These are phyloP conservation scores for Biscogniauxia sp. DNA, from an alignment of 2,329 filamentous ascomycete genomes.

Conservation along the genomic window DNA sequence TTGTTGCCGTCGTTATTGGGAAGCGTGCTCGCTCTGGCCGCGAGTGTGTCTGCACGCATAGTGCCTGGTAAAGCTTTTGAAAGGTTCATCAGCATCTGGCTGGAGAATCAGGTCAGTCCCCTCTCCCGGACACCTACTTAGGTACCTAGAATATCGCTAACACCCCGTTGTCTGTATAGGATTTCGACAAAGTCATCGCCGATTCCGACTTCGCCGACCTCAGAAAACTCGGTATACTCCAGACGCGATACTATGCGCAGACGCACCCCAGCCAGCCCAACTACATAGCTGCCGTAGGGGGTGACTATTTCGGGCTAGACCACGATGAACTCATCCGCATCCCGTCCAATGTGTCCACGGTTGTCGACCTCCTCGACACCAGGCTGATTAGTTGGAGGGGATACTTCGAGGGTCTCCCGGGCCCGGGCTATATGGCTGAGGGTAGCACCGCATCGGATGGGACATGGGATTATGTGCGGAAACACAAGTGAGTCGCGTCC, in stretches of 20 bases:
- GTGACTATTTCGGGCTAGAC: slow-evolving; percentile 48
- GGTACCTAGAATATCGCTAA: not conserved
- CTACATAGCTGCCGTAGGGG: slow-evolving; percentile 44
- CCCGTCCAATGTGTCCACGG: slow-evolving; percentile 44
- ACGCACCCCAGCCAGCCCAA: slow-evolving; percentile 46
- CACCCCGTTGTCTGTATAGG: slow-evolving; percentile 30
- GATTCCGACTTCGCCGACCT: slow-evolving; percentile 41
- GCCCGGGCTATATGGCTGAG: slow-evolving; percentile 46
- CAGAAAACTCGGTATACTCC: slow-evolving; percentile 42
- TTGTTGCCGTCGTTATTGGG: slow-evolving; percentile 11
- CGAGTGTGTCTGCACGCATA: slow-evolving; percentile 19
- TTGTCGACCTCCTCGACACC: slow-evolving; percentile 45
- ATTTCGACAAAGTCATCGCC: slow-evolving; percentile 40
- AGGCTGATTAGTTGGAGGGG: slow-evolving; percentile 42
- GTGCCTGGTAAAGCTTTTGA: slow-evolving; percentile 40
- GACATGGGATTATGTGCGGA: slow-evolving; percentile 39
- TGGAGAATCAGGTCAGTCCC: slow-evolving; percentile 41
- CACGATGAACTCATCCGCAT: slow-evolving; percentile 44
- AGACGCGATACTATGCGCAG: slow-evolving; percentile 45
- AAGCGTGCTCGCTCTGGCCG: slow-evolving; percentile 17
- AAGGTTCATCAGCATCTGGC: slow-evolving; percentile 44
- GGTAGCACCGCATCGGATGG: slow-evolving; percentile 33
- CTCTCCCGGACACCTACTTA: no score
- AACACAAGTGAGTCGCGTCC: slow-evolving; percentile 35
- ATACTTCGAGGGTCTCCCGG: slow-evolving; percentile 45